Percentiles rank a stretch among this genome's conserved stretches.
Evolutionary conservation across 306 rosid species (phyloP).

Genomic region (Medicago truncatula): DNA sequence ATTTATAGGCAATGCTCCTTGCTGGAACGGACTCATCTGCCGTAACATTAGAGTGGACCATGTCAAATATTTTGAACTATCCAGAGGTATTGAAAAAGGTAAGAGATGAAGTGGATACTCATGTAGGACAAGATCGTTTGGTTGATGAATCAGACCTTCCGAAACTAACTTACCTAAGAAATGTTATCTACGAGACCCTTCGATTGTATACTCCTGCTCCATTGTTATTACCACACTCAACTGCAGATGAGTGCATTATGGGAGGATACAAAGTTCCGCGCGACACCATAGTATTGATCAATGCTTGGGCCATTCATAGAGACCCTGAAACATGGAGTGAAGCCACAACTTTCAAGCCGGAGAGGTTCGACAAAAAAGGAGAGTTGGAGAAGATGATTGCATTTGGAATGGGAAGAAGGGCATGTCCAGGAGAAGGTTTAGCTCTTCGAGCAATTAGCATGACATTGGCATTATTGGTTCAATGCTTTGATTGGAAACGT

Average conservation of each 20-base stretch:
- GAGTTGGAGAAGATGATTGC: slow-evolving; percentile 20
- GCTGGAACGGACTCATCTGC: slow-evolving; percentile 57
- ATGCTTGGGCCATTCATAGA: slow-evolving; percentile 65
- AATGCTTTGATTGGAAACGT: slow-evolving; percentile 35
- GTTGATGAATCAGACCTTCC: slow-evolving; percentile 48
- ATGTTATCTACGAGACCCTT: slow-evolving; percentile 52
- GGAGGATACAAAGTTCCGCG: slow-evolving; percentile 49
- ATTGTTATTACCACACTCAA: slow-evolving; percentile 50
- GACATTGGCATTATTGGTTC: slow-evolving; percentile 11
- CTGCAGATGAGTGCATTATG: slow-evolving; percentile 47
- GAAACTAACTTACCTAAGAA: slow-evolving; percentile 53
- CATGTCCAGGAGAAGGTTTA: slow-evolving; percentile 32
- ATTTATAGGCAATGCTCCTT: slow-evolving; percentile 42
- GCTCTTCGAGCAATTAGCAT: slow-evolving; percentile 26
- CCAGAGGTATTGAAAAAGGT: slow-evolving; percentile 49
- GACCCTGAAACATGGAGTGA: slow-evolving; percentile 56
- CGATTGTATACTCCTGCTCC: slow-evolving; percentile 53
- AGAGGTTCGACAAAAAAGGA: slow-evolving; percentile 40
- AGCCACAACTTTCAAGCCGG: slow-evolving; percentile 40
- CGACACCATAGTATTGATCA: slow-evolving; percentile 51
- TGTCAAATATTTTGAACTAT: slow-evolving; percentile 41
- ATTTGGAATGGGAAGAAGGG: slow-evolving; percentile 25
- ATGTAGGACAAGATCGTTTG: slow-evolving; percentile 47
- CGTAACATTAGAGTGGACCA: slow-evolving; percentile 54
- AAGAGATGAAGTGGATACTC: slow-evolving; percentile 46